Base-by-base conservation (phyloP, 768 basidiomycete genomes). In the Coprinopsis marcescibilis region DNA sequence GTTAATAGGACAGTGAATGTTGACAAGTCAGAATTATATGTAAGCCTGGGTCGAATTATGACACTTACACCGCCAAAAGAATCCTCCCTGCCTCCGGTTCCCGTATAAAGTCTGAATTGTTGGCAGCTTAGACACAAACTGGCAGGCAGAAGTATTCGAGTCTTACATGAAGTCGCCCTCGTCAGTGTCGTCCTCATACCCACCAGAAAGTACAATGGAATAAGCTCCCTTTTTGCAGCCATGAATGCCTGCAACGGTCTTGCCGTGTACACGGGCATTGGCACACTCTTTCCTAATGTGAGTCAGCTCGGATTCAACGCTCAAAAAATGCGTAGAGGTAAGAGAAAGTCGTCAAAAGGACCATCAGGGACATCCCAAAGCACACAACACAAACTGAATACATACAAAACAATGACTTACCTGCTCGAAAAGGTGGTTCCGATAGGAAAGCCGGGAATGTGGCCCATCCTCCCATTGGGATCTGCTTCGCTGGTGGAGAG, bases 101-200 rank as follows among this genome's bases (percentile, higher is more conserved):
- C 71, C 25, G 70, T 71, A 49, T 73, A 72, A 15, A 55, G 46
- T 19, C 71, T 72, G 26, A 12, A 30, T 21, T 15, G 7, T n/a
- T 11, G 21, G 7, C 2, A 21, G n/a, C n/a, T 15, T n/a, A 24
- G 17, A 42, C 21, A 5, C n/a, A 2, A 39, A 33, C n/a, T 23
- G 13, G 27, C 4, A 26, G 17, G 35, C n/a, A 19, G 43, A 30
- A 25, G 4, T 14, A 40, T 19, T 39, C 15, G 21, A 23, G 8
- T 58, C 66, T 43, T 48, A 71, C 71, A 72, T 55, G 19, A 57
- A 55, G 2, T 71, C 62, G 6, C 73, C 72, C 0, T 62, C 39
- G 42, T 73, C 73, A 2, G 45, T 24, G 49, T 75, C 66, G 34
- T 75, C 73, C 33, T 65, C 64, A 37, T 75, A 73, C 2, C 65